phyloP scores from a whole-genome alignment of 2,329 filamentous ascomycete genomes.

The Westerdykella sp. region DNA sequence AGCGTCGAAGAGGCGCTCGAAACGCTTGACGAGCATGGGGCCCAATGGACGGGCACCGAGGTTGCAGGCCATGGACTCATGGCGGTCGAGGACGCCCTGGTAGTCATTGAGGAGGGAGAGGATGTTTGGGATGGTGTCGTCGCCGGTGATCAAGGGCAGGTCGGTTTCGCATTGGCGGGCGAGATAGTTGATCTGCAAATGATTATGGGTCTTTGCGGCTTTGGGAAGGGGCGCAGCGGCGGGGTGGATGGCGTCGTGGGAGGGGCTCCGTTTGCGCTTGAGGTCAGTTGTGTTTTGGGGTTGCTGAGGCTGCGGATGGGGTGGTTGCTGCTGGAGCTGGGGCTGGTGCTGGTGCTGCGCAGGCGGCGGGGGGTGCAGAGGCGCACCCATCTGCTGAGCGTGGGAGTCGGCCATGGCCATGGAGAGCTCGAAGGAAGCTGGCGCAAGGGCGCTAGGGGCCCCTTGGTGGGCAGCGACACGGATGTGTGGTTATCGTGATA shows the following conservation, averaged over 20 bases:
- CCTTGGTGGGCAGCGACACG: too few relatives aligned
- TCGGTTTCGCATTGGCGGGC: slow-evolving; percentile 57
- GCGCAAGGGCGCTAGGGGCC: neutral
- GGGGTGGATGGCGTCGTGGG: slow-evolving; percentile 31
- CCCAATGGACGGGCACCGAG: slow-evolving; percentile 77
- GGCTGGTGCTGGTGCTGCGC: slow-evolving; percentile 7
- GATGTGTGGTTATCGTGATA: neutral
- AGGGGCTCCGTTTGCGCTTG: slow-evolving; percentile 45
- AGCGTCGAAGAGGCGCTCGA: slow-evolving; percentile 80
- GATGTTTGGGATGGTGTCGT: slow-evolving; percentile 69
- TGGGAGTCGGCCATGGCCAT: slow-evolving; percentile 24
- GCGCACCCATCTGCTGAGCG: slow-evolving; percentile 17
- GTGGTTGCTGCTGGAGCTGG: slow-evolving; percentile 15
- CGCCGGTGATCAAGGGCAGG: slow-evolving; percentile 55
- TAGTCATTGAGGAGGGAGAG: slow-evolving; percentile 70
- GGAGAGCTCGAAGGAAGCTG: neutral
- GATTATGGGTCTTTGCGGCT: slow-evolving; percentile 51
- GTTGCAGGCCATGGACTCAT: slow-evolving; percentile 81
- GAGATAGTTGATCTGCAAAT: slow-evolving; percentile 63
- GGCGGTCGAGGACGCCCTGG: slow-evolving; percentile 75
- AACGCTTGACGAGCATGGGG: slow-evolving; percentile 75
- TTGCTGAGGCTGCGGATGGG: slow-evolving; percentile 15
- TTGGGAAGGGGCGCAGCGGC: slow-evolving; percentile 42
- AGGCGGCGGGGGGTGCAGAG: slow-evolving; percentile 14
- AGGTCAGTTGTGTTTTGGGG: slow-evolving; percentile 21